Evolutionary conservation across 192 early-diverging fungal genomes (phyloP).

Genomic region (Mortierella hygrophila): DNA sequence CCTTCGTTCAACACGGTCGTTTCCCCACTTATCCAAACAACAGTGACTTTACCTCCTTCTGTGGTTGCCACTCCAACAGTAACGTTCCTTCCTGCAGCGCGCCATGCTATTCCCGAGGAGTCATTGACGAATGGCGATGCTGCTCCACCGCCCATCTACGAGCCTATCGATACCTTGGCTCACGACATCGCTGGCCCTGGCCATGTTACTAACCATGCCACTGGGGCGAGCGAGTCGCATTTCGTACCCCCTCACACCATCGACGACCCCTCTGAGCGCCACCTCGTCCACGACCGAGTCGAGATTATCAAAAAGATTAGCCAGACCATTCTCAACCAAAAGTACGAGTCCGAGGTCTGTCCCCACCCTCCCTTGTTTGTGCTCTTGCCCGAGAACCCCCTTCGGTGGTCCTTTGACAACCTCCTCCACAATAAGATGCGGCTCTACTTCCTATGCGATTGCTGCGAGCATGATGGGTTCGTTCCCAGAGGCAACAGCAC

Average conservation of each 20-base stretch:
- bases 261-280: constrained; percentile 33
- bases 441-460: constrained; percentile 42
- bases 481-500: background rate
- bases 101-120: constrained; percentile 10
- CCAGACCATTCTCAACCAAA: constrained; percentile 26
- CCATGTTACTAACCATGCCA: background rate
- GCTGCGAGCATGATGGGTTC: constrained; percentile 29
- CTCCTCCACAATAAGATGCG: constrained; percentile 53
- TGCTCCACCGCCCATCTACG: constrained; percentile 17
- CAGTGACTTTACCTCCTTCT: background rate
- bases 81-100: background rate
- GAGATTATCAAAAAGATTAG: constrained; percentile 26
- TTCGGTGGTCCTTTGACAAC: constrained; percentile 32
- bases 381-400: constrained; percentile 36
- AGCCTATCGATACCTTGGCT: background rate
- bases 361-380: constrained; percentile 41
- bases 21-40: background rate
- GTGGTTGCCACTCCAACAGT: constrained; percentile 3
- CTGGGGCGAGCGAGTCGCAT: background rate
- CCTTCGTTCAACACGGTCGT: background rate
- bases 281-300: constrained; percentile 24
- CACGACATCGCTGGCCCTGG: background rate
- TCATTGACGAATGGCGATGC: background rate
- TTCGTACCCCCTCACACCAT: background rate
- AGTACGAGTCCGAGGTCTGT: constrained; percentile 35